These are phyloP conservation scores for Arxiozyma slooffiae DNA, from an alignment of 1,139 yeast species.

Conservation along the genomic window DNA sequence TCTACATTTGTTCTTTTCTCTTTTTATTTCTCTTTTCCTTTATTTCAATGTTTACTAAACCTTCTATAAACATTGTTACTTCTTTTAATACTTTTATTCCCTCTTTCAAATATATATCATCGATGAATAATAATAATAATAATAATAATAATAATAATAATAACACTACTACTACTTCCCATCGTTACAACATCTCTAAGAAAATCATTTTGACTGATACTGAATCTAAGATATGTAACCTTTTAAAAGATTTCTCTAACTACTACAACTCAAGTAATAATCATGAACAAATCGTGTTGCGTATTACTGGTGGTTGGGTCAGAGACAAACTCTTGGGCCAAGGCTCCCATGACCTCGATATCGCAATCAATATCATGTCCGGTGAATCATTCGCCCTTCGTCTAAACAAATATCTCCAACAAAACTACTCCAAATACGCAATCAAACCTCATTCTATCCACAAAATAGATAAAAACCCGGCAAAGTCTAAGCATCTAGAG, in stretches of 20 bases:
- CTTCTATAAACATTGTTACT: too few species aligned
- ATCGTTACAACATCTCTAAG: not conserved
- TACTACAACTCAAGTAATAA: slow-evolving; percentile 15
- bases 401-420: slow-evolving; percentile 44
- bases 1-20: too few species aligned
- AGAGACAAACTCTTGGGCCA: slow-evolving; percentile 81
- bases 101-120: too few species aligned
- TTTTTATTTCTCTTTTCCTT: too few species aligned
- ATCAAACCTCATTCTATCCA: slow-evolving; percentile 47
- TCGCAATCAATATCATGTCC: slow-evolving; percentile 72
- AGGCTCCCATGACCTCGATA: slow-evolving; percentile 78
- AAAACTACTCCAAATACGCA: slow-evolving; percentile 34
- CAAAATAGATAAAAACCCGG: slow-evolving; percentile 86
- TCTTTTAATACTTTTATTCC: too few species aligned
- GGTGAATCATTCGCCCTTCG: slow-evolving; percentile 80
- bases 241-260: slow-evolving; percentile 23
- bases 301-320: slow-evolving; percentile 99
- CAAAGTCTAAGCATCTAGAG: slow-evolving; percentile 88
- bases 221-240: slow-evolving; percentile 23
- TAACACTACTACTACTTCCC: not conserved
- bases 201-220: slow-evolving; percentile 12
- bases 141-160: not conserved
- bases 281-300: slow-evolving; percentile 36
- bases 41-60: too few species aligned
- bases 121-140: too few species aligned